Base-by-base conservation (phyloP, 805 yeast genomes). In the Metschnikowia anglica region DNA sequence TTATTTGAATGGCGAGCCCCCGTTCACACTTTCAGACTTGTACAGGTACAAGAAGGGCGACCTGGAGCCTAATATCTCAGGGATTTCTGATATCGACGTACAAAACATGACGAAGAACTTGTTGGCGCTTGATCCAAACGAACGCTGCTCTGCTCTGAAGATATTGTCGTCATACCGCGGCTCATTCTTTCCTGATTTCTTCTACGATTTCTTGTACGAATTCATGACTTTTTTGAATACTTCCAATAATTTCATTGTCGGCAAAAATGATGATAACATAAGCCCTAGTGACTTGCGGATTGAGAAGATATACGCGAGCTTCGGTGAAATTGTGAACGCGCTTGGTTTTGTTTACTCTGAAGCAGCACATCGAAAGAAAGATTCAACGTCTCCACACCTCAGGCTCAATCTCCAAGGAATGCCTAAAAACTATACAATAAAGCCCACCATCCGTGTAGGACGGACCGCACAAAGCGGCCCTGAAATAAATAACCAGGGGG, bases 21-120 rank as follows among this genome's bases (percentile, higher is more conserved):
- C 88, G 0, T 91, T 93, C 61, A 83, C 95, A 0, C 72, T 93
- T 10, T 81, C 98, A 0, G 96, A 90, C 56, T 68, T 90, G 47
- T 91, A 87, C 70, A 86, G 83, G 62, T 93, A 85, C 62, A 83
- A 83, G 54, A 77, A 77, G 45, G 76, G 80, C 2, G 89, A 85
- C 46, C 81, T 75, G 55, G 60, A 61, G 16, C 95, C 96, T 0
- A 80, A 80, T 43, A 61, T 87, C 35, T 72, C 74, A 5, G 73
- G 74, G 2, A 76, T 87, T 16, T 72, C 72, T 12, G 81, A 82
- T 49, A 48, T 56, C 0, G 53, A 68, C 18, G 70, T 88, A 2
- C 72, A 76, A 46, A 68, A 73, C 23, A 59, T 93, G 51, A 77
- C 90, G 2, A 49, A 59, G 34, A 73, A 76, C 46, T 82, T 93